Evolutionary conservation across 164 flowering plant genomes (phyloP).

Genomic region (grape (Vitis vinifera)): DNA sequence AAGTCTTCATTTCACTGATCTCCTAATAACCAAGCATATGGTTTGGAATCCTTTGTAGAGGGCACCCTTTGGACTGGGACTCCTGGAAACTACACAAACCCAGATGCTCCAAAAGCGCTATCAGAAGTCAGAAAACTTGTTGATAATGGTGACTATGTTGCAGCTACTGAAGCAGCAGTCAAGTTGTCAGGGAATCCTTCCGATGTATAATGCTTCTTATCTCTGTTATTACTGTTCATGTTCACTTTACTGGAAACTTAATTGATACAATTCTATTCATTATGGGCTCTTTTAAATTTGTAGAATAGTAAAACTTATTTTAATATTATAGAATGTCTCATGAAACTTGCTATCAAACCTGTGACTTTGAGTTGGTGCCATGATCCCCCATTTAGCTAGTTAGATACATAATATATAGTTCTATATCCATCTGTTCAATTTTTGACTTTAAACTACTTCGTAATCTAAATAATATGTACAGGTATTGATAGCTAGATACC

Average conservation of each 20-base stretch:
- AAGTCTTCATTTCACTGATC: too few relatives aligned
- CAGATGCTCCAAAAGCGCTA: constrained; percentile 63
- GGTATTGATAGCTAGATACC: too few relatives aligned
- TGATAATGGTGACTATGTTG: constrained; percentile 53
- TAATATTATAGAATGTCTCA: too few relatives aligned
- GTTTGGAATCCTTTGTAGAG: constrained; percentile 30
- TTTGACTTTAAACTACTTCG: too few relatives aligned
- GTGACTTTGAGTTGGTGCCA: constrained; percentile 1
- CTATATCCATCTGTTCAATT: too few relatives aligned
- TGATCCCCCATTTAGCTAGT: too few relatives aligned
- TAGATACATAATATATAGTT: too few relatives aligned
- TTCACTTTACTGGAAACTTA: background rate
- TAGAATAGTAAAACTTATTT: too few relatives aligned
- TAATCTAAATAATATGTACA: too few relatives aligned
- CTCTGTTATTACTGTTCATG: background rate
- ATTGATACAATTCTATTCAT: too few relatives aligned
- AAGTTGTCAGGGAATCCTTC: constrained; percentile 63
- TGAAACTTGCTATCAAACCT: too few relatives aligned
- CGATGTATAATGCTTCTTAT: constrained; percentile 47
- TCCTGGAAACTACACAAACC: constrained; percentile 74
- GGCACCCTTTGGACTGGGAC: constrained; percentile 94
- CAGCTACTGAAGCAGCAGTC: constrained; percentile 68
- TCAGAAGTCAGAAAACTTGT: constrained; percentile 79
- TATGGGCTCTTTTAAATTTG: too few relatives aligned
- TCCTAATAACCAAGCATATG: background rate